Evolutionary conservation across 2,329 filamentous ascomycete species (phyloP), one percentile per base, ranked within the genome.

Genomic region (Fusarium chlamydosporum): DNA sequence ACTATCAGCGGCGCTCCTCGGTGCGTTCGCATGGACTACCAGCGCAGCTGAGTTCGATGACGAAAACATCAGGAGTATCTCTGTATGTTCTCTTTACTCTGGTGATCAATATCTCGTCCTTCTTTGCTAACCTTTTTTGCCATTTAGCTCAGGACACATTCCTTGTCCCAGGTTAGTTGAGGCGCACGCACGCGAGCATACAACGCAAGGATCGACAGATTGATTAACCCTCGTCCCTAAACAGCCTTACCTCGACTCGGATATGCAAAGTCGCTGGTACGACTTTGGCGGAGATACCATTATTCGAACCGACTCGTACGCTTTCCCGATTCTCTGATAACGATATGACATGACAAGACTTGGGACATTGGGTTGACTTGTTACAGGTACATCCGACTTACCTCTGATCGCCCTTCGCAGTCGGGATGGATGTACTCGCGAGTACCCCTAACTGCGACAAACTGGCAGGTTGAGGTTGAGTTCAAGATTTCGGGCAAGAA

Each of bases 201-300:
- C 13, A 15, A 35, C 61, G 55, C 41, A 42, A 54, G 27, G 60
- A 70, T 65, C 41, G 35, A 56, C 53, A 51, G 16, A 52, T 60
- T 61, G 45, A 59, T 65, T 72, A 71, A 76, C 68, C 53, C 69
- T 27, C 73, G 47, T 68, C 63, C 55, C 40, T 56, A 70, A 54
- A 68, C 77, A 97, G 92, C 96, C 96, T 67, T 99, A 97, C 82
- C 89, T 99, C 74, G 96, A 99, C 82, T 96, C 94, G 65, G 96
- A 98, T 80, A 94, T 98, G 91, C 92, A 96, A 83, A 97, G 93
- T 83, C 91, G 96, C 78, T 99, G 96, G 95, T 99, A 95, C 82
- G 96, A 99, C 83, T 99, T 96, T 87, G 96, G 96, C 78, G 96
- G 95, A 77, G 94, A 97, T 82, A 93, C 95, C 40, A 91, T 99